Percentiles rank a stretch among this genome's conserved stretches.
Conservation (phyloP, 2,329 filamentous ascomycete species). For the Penicillium sp. region DNA sequence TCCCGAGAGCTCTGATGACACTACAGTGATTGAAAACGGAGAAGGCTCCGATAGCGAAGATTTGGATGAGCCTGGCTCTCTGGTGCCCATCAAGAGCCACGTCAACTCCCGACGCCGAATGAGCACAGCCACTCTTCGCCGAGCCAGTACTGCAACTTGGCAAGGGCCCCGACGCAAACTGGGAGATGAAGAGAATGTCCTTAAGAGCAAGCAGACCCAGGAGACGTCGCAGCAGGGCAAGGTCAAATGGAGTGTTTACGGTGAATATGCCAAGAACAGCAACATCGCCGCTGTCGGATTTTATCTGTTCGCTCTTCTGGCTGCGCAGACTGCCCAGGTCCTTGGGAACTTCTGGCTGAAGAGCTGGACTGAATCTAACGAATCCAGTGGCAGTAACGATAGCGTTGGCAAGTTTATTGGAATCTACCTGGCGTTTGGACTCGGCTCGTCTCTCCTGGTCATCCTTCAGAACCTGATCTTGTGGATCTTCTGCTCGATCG, state of each 20-base stretch:
- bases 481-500: constrained; percentile 99
- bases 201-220: constrained; percentile 80
- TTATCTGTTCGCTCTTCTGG: constrained; percentile 73
- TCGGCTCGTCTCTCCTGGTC: constrained; percentile 79
- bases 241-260: constrained; percentile 95
- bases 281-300: constrained; percentile 79
- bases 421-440: constrained; percentile 90
- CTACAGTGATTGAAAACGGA: constrained; percentile 50
- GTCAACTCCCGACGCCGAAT: constrained; percentile 55
- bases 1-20: constrained; percentile 65
- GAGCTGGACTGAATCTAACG: constrained; percentile 81
- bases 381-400: constrained; percentile 63
- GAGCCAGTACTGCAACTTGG: constrained; percentile 90
- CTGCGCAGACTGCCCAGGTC: constrained; percentile 77
- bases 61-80: constrained; percentile 70
- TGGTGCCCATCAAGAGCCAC: constrained; percentile 68
- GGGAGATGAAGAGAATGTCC: constrained; percentile 68
- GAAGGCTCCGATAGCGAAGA: constrained; percentile 57
- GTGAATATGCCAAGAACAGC: constrained; percentile 91
- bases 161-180: constrained; percentile 79
- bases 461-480: constrained; percentile 90
- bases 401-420: constrained; percentile 86
- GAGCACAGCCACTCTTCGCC: constrained; percentile 77
- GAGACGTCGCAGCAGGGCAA: constrained; percentile 92
- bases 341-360: constrained; percentile 91